Conservation (phyloP, 441 rosid genomes). For the Arabidopsis hybrid region DNA sequence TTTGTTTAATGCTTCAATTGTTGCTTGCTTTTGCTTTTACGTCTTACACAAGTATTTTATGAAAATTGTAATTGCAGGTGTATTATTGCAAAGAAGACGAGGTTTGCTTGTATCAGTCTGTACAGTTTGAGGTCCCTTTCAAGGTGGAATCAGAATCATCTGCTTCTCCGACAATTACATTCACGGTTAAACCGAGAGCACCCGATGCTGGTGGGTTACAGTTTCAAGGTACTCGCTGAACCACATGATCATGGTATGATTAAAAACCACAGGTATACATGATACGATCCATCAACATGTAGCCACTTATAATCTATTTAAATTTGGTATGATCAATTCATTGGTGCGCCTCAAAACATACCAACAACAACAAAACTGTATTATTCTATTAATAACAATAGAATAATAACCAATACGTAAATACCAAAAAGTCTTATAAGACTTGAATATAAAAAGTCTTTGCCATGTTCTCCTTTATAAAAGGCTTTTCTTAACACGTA, state of each 20-base stretch:
- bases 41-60: neutral
- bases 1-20: neutral
- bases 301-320: too few relatives aligned
- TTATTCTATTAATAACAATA: too few relatives aligned
- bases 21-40: neutral
- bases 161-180: slow-evolving; percentile 50
- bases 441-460: neutral
- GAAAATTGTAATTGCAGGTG: slow-evolving; percentile 51
- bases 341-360: neutral
- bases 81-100: slow-evolving; percentile 96
- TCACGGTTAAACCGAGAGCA: slow-evolving; percentile 71
- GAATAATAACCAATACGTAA: too few relatives aligned
- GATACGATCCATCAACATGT: slow-evolving; percentile 1
- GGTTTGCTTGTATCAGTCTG: slow-evolving; percentile 89
- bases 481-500: neutral
- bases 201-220: slow-evolving; percentile 53
- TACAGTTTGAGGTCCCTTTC: slow-evolving; percentile 82
- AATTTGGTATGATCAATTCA: neutral
- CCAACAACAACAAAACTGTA: neutral
- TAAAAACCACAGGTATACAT: slow-evolving; percentile 12
- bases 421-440: neutral
- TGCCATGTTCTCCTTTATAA: neutral
- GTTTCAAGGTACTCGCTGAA: slow-evolving; percentile 54
- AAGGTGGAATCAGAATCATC: slow-evolving; percentile 49
- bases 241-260: slow-evolving; percentile 7